Evolutionary conservation across 1,139 yeast species (phyloP).

Genomic region (Hyphopichia buzzinii): DNA sequence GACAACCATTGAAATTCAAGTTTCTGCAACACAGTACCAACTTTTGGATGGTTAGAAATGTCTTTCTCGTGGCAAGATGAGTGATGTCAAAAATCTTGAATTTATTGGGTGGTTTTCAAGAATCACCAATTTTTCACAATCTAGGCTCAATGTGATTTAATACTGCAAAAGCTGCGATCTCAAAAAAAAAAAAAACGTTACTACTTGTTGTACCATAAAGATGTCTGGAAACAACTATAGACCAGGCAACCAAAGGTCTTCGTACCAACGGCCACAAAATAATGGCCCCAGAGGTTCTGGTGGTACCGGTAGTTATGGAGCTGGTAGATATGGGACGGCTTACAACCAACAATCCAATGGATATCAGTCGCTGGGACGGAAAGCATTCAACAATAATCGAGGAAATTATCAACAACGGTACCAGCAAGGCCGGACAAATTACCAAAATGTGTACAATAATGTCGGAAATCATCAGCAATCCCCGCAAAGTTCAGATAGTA

Average conservation of each 20-base stretch:
- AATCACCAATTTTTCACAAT: no score
- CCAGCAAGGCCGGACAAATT: slow-evolving; percentile 5
- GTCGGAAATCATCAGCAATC: slow-evolving; percentile 4
- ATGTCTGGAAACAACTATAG: slow-evolving; percentile 4
- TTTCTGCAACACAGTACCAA: no score
- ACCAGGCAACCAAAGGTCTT: slow-evolving; percentile 3
- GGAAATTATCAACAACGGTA: slow-evolving; percentile 4
- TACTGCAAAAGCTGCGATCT: neutral
- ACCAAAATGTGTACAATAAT: slow-evolving; percentile 11
- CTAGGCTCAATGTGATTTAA: neutral
- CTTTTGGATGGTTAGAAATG: no score
- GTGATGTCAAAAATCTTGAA: no score
- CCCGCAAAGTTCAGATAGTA: slow-evolving; percentile 2
- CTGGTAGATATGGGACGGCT: neutral
- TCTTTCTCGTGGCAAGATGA: no score
- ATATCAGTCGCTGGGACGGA: slow-evolving; percentile 1
- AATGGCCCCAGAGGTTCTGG: neutral
- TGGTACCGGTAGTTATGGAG: slow-evolving; percentile 1
- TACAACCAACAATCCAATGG: neutral
- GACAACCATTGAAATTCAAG: no score
- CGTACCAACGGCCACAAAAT: slow-evolving; percentile 4
- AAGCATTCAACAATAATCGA: slow-evolving; percentile 5
- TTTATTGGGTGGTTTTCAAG: no score
- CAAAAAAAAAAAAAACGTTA: no score
- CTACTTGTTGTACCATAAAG: neutral